phyloP scores from a whole-genome alignment of 768 basidiomycete genomes.

The Leccinum uliginosum region DNA sequence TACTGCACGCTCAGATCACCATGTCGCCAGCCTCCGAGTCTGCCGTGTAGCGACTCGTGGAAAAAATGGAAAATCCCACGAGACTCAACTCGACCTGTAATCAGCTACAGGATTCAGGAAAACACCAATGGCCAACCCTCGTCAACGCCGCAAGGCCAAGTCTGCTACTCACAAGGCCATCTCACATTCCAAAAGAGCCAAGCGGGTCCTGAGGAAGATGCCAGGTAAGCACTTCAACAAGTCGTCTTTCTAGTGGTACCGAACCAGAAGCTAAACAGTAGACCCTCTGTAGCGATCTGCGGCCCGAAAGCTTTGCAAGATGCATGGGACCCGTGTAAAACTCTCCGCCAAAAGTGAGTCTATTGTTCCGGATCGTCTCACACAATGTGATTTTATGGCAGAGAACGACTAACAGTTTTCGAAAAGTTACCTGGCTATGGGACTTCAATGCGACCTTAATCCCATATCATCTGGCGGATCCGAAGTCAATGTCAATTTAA shows the following conservation, averaged over 20 bases:
- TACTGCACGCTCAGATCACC: neutral
- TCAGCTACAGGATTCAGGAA: neutral
- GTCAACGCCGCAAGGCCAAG: conserved; percentile 82
- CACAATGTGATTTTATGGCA: neutral
- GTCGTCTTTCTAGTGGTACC: neutral
- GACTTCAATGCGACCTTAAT: conserved; percentile 65
- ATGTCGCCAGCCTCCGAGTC: too few relatives aligned
- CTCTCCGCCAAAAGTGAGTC: conserved; percentile 87
- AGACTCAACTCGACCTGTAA: neutral
- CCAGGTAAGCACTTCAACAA: conserved; percentile 47
- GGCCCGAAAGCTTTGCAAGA: conserved; percentile 80
- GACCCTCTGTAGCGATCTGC: conserved; percentile 53
- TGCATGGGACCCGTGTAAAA: conserved; percentile 84
- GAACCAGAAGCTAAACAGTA: conserved; percentile 4
- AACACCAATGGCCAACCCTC: conserved; percentile 83
- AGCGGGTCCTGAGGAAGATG: conserved; percentile 73
- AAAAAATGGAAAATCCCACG: neutral
- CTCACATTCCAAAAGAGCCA: conserved; percentile 69
- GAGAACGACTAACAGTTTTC: conserved; percentile 1
- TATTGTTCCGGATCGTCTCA: neutral
- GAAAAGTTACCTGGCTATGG: conserved; percentile 69
- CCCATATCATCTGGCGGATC: conserved; percentile 66
- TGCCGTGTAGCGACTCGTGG: neutral
- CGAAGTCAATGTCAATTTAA: conserved; percentile 40
- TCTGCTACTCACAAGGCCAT: conserved; percentile 73